phyloP scores from a whole-genome alignment of 2,329 filamentous ascomycete species.

The Penicillium polonicum region DNA sequence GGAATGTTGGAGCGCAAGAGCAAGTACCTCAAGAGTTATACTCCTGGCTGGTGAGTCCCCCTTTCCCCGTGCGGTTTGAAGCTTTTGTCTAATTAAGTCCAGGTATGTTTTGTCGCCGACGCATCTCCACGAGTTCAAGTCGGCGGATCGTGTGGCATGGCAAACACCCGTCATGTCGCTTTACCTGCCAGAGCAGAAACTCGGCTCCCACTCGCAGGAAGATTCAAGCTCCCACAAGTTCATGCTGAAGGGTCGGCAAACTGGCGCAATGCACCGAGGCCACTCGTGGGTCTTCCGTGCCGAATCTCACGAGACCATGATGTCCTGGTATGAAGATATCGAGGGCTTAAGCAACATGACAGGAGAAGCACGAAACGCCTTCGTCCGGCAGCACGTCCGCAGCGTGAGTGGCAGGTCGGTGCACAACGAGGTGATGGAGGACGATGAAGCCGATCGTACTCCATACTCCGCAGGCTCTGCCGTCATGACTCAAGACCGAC shows the following conservation, averaged over 20 bases:
- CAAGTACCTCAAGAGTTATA: conserved; percentile 98
- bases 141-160: conserved; percentile 78
- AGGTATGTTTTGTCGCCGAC: conserved; percentile 96
- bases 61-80: not conserved
- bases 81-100: conserved; percentile 13
- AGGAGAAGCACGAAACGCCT: conserved; percentile 82
- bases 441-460: conserved; percentile 66
- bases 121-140: conserved; percentile 98
- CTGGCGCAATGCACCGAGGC: conserved; percentile 82
- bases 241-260: conserved; percentile 93
- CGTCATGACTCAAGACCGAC: conserved; percentile 39
- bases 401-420: conserved; percentile 69
- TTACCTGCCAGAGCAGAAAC: conserved; percentile 89
- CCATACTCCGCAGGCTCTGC: conserved; percentile 62
- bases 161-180: conserved; percentile 95
- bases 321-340: conserved; percentile 94
- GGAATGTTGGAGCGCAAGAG: conserved; percentile 95
- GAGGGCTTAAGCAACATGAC: conserved; percentile 84
- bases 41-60: conserved; percentile 76
- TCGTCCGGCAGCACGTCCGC: conserved; percentile 77
- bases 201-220: conserved; percentile 83
- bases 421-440: conserved; percentile 75
- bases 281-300: conserved; percentile 69
- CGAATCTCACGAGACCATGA: conserved; percentile 84
- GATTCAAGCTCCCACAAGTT: conserved; percentile 93